Evolutionary conservation across 2,329 filamentous ascomycete species (phyloP), one percentile per base, ranked within the genome.

Genomic region (Teratosphaeria viscida): DNA sequence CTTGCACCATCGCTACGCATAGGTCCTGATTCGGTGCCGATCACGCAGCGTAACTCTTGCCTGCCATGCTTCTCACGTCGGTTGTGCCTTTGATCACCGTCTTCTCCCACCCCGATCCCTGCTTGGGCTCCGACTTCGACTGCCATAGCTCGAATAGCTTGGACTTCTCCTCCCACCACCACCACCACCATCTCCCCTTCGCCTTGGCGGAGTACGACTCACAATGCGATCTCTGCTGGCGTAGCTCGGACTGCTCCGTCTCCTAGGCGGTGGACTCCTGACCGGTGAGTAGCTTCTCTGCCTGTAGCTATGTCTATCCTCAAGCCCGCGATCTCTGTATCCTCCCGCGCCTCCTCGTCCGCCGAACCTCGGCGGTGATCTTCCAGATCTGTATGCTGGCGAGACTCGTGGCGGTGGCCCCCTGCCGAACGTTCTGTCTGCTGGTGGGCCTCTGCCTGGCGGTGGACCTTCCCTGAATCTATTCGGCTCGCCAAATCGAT

Each of bases 401-500:
- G 69, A 61, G 63, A 64, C 61, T 58, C 66, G 62, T 56, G 68
- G 66, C 6, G 64, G 65, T 29, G 65, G 66, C 34, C 58, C 54
- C 61, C 60, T 59, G 16, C 64, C 59, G 55, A 55, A 60, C 16
- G 58, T 60, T n/a, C 57, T 56, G 32, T 62, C 76, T 32, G 61
- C 59, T 23, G 34, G 53, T 5, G 70, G 73, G 56, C 67, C 66
- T 16, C 67, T 72, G 47, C 68, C 37, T 54, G 26, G 27, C 37
- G 55, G 19, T 49, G 62, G 62, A 34, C 61, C 64, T 29, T 72
- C 70, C 23, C 71, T 60, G 56, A 70, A 69, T 14, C 72, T 62
- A 56, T 70, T 65, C 29, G 72, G 77, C 53, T 78, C 77, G 37
- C 76, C 76, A 63, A 71, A 76, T 54, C 65, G 68, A 64, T 69